Conservation (phyloP, 2,329 filamentous ascomycete species). For the Coniochaeta pulveracea region DNA sequence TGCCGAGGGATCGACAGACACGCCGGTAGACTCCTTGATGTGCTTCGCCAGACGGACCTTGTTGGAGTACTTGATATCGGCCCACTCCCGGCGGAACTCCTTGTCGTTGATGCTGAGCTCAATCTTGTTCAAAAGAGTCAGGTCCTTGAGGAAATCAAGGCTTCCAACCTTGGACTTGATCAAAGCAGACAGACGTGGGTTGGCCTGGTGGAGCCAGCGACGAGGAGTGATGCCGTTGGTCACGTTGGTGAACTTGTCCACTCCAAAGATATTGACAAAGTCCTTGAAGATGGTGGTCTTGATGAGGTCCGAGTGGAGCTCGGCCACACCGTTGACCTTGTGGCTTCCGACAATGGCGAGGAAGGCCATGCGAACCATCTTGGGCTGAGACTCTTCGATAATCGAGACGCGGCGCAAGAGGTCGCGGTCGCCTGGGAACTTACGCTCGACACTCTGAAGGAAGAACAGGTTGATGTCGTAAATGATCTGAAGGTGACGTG, state of each 20-base stretch:
- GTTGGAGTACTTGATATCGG: conserved; percentile 93
- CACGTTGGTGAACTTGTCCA: conserved; percentile 97
- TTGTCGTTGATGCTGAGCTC: conserved; percentile 79
- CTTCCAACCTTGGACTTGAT: conserved; percentile 84
- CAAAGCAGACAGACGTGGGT: conserved; percentile 80
- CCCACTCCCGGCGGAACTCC: conserved; percentile 87
- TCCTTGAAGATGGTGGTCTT: conserved; percentile 99
- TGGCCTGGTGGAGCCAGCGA: conserved; percentile 95
- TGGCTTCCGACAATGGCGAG: conserved; percentile 93
- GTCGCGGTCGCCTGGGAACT: conserved; percentile 81
- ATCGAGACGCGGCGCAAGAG: conserved; percentile 84
- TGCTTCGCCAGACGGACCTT: conserved; percentile 86
- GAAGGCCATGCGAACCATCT: conserved; percentile 97
- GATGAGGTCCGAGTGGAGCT: conserved; percentile 94
- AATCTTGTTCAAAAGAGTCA: conserved; percentile 76
- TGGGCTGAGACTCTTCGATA: conserved; percentile 91
- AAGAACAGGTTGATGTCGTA: conserved; percentile 97
- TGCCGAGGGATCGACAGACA: conserved; percentile 75
- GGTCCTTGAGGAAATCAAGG: conserved; percentile 77
- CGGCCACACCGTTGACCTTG: conserved; percentile 97
- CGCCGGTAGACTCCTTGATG: conserved; percentile 71
- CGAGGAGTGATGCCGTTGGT: conserved; percentile 96
- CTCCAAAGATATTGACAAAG: conserved; percentile 88
- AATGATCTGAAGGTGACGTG: conserved; percentile 91
- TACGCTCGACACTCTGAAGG: conserved; percentile 80